Evolutionary conservation across 768 basidiomycete genomes (phyloP), one percentile per base, ranked within the genome.

Genomic region (Hydnomerulius pinastri): DNA sequence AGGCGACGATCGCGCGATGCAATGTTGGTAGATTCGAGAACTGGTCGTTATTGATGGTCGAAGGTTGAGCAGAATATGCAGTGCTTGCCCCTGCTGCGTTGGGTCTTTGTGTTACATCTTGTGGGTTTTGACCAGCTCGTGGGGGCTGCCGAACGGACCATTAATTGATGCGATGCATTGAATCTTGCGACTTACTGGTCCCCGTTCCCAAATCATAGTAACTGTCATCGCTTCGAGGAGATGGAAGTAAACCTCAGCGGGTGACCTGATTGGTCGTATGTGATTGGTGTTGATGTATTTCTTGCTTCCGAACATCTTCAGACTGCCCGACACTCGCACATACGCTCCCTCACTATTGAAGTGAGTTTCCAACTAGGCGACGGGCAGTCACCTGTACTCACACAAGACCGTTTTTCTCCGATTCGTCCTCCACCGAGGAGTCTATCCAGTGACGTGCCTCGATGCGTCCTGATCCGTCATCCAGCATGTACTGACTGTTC

Each of bases 381-480:
- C 21, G 9, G 38, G 50, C 20, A 18, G 4, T 12, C 24, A 58
- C 67, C 43, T 27, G 11, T 15, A 66, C 73, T 49, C 45, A 80
- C 77, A 57, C 69, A 41, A 87, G 77, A 0, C 74, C 78, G 39
- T 72, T 72, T 46, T 75, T 73, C 5, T 73, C 72, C 1, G 73
- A 73, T 27, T 84, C 81, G 4, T 85, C 84, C 23, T 80, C 80
- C 41, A 67, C 69, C 29, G 74, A 75, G 10, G 82, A 75, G 58
- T 93, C 91, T 9, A 85, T 72, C 95, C 96, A 98, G 54, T 85
- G 85, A 20, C 89, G 82, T 20, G 83, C 86, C 60, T 91, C 88
- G 17, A 89, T 80, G 36, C 71, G 71, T 18, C 87, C 92, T 2
- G 90, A 90, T 11, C 94, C 92, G 65, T 99, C 96, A 51, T 94